Percentiles rank a stretch among this genome's conserved stretches.
phyloP scores from a whole-genome alignment of 2,329 filamentous ascomycete genomes.

The Nemania sp. region DNA sequence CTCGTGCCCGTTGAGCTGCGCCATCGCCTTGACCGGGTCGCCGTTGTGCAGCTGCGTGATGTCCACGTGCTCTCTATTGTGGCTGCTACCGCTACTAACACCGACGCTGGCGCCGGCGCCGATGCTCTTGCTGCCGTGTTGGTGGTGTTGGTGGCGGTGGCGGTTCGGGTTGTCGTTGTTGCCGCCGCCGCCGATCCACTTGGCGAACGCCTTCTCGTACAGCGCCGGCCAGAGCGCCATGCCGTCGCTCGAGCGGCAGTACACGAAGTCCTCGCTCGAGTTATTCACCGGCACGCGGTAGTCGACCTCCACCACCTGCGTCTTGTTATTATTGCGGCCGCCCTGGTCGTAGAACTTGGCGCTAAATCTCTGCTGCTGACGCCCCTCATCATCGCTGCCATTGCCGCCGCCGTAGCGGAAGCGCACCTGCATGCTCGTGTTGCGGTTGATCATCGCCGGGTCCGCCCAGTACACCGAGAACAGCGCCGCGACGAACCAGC shows the following conservation, averaged over 20 bases:
- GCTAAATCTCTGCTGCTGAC: conserved; percentile 41
- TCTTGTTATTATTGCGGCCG: conserved; percentile 56
- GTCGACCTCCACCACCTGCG: conserved; percentile 57
- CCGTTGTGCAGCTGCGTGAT: conserved; percentile 56
- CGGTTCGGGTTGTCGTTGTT: conserved; percentile 13
- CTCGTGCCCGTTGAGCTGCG: conserved; percentile 56
- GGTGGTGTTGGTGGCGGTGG: too few species aligned
- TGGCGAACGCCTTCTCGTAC: conserved; percentile 62
- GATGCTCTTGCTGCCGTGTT: too few species aligned
- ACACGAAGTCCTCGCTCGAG: conserved; percentile 57
- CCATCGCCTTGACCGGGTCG: conserved; percentile 60
- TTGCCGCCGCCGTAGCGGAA: conserved; percentile 23
- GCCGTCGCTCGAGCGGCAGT: conserved; percentile 57
- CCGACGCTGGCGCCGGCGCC: too few species aligned
- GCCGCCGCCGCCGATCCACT: conserved; percentile 54
- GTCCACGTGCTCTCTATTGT: conserved; percentile 54
- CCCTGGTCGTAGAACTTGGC: conserved; percentile 60
- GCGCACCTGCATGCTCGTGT: conserved; percentile 36
- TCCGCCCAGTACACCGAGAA: conserved; percentile 61
- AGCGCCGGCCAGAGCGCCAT: conserved; percentile 59
- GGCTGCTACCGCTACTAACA: conserved; percentile 5
- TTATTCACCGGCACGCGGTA: conserved; percentile 60
- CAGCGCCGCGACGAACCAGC: conserved; percentile 59
- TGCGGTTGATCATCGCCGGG: conserved; percentile 56
- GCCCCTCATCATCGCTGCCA: conserved; percentile 41